Base-by-base conservation (phyloP, 306 rosid species). In the Hippophae tibetana region DNA sequence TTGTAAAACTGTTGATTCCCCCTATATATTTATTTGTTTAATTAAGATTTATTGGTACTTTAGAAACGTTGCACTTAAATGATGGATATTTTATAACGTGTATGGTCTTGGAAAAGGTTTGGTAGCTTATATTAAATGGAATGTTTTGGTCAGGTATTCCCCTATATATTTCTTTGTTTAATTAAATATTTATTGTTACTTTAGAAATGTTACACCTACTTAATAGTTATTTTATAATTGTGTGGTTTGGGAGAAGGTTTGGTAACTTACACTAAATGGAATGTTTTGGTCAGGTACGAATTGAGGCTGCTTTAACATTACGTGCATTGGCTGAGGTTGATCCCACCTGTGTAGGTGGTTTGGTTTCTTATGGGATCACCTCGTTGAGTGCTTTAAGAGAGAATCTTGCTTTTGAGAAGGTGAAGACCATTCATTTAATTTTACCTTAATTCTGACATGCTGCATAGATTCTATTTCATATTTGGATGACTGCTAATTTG, bases 341-440 rank as follows among this genome's bases (percentile, higher is more conserved):
- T 81, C 98, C 96, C 57, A 81, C 95, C 55, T 90, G 98, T 81
- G 98, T 90, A 52, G 89, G 98, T 64, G 98, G 98, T 41, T 81
- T 90, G 76, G 80, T 87, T 74, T 85, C 98, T 61, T 90, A 81
- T 73, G 95, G 90, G 58, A 89, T 90, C 68, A 87, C 98, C 64
- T 79, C 79, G 75, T 81, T 90, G 58, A 80, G 79, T 71, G 98
- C 96, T 83, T 69, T 78, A 74, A 83, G 98, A 72, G 98, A 90
- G 79, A 85, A 79, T 81, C 78, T 85, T 73, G 82, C 87, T 27
- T 90, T 76, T 76, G 98, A 87, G 72, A 90, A 90, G 98, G 98
- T 90, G 62, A 57, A 52, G 31, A 52, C 64, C 7, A 9, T 75
- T 49, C 50, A 43, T 62, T 42, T 64, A 58, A 63, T 51, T 9